A percentile compares a stretch with the other conserved stretches of the same genome.
These are phyloP conservation scores for Fusarium azukiicola DNA, from an alignment of 2,329 filamentous ascomycete species.

Conservation along the genomic window DNA sequence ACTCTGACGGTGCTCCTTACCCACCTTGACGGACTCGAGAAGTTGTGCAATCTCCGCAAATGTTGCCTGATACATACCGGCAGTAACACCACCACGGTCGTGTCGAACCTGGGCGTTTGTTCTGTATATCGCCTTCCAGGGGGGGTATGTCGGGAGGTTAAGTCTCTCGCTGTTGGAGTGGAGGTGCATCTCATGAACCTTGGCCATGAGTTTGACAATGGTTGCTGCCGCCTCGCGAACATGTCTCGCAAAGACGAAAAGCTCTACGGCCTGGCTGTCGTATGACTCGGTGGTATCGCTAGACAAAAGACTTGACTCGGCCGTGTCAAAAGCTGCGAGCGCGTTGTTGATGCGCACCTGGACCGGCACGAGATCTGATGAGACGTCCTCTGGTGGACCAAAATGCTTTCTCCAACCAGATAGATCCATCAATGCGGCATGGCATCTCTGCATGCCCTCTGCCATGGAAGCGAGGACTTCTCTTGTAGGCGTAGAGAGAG, in stretches of 20 bases:
- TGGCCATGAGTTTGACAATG: constrained; percentile 69
- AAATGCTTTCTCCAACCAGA: constrained; percentile 72
- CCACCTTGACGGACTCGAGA: constrained; percentile 67
- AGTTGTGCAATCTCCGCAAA: constrained; percentile 68
- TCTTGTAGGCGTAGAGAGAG: constrained; percentile 70
- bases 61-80: constrained; percentile 71
- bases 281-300: constrained; percentile 69
- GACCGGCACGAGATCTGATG: constrained; percentile 65
- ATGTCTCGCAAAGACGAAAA: constrained; percentile 77
- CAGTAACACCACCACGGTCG: constrained; percentile 78
- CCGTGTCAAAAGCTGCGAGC: constrained; percentile 69
- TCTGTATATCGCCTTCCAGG: constrained; percentile 74
- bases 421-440: constrained; percentile 76
- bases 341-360: constrained; percentile 65
- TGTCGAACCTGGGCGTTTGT: constrained; percentile 79
- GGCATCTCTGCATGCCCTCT: constrained; percentile 67
- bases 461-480: constrained; percentile 71
- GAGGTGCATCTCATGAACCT: constrained; percentile 71
- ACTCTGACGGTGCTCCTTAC: constrained; percentile 52
- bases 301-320: constrained; percentile 71
- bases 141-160: constrained; percentile 75
- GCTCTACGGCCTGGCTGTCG: constrained; percentile 71
- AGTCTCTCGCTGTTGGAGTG: constrained; percentile 64
- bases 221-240: constrained; percentile 73
- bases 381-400: constrained; percentile 66